These are phyloP conservation scores for Myxozyma kluyveri DNA, from an alignment of 805 yeast genomes.

Conservation along the genomic window DNA sequence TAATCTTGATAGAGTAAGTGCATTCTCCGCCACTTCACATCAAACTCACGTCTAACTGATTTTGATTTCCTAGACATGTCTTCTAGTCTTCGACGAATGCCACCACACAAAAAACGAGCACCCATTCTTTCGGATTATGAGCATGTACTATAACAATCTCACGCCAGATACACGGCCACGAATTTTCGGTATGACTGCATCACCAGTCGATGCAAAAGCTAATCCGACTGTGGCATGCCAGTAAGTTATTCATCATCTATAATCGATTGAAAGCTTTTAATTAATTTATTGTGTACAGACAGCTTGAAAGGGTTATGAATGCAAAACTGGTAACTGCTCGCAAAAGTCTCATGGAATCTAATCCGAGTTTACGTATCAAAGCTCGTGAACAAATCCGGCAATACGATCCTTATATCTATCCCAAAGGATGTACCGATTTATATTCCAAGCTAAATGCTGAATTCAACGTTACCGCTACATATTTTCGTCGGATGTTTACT, in stretches of 20 bases:
- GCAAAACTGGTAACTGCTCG: not conserved
- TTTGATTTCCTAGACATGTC: conserved; percentile 4
- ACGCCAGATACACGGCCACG: conserved; percentile 2
- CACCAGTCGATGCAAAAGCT: conserved; percentile 10
- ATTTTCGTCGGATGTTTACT: not conserved
- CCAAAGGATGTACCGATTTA: not conserved
- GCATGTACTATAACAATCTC: conserved; percentile 1
- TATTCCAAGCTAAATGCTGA: not conserved
- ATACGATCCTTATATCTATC: not conserved
- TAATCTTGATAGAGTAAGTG: not conserved
- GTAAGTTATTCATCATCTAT: not conserved
- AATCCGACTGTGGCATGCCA: not conserved
- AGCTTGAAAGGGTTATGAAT: not conserved
- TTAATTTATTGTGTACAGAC: no score
- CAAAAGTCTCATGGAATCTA: not conserved
- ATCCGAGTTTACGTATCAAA: not conserved
- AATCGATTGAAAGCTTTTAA: no score
- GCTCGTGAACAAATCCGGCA: not conserved
- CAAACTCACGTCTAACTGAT: no score
- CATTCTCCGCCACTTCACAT: not conserved
- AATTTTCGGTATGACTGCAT: conserved; percentile 20
- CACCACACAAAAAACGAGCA: conserved; percentile 16
- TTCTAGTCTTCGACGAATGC: conserved; percentile 23
- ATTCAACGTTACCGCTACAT: not conserved
- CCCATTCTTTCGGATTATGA: conserved; percentile 12